These are phyloP conservation scores for Cercospora zeina DNA, from an alignment of 2,329 filamentous ascomycete species.

Conservation along the genomic window DNA sequence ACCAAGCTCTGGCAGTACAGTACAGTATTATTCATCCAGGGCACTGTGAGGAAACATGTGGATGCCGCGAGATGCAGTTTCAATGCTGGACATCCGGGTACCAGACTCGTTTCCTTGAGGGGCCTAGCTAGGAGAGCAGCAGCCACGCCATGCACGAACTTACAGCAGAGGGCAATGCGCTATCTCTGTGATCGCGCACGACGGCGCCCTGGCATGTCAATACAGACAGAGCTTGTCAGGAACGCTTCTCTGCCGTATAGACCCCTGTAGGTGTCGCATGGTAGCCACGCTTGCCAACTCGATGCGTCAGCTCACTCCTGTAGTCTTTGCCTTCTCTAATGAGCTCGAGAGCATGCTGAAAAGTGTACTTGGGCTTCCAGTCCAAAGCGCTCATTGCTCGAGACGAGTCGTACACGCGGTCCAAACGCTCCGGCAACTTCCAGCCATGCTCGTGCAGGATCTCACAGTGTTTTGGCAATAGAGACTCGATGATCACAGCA, in stretches of 20 bases:
- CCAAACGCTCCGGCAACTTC: conserved; percentile 23
- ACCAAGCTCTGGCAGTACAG: not conserved
- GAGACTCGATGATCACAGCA: conserved; percentile 2
- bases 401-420: conserved; percentile 26
- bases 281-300: conserved; percentile 26
- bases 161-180: no score
- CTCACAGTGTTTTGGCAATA: conserved; percentile 17
- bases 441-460: conserved; percentile 22
- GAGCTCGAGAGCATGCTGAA: conserved; percentile 22
- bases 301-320: conserved; percentile 21
- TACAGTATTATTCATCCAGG: not conserved
- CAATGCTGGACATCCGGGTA: not conserved
- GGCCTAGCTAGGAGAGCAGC: no score
- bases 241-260: conserved; percentile 16
- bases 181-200: no score
- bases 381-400: conserved; percentile 22
- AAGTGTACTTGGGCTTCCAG: conserved; percentile 26
- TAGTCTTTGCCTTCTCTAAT: conserved; percentile 22
- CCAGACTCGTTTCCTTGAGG: no score
- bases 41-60: not conserved
- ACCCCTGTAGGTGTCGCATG: conserved; percentile 26
- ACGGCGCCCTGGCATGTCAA: no score
- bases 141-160: no score
- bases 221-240: not conserved
- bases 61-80: not conserved